These are phyloP conservation scores for Macroventuria anomochaeta DNA, from an alignment of 2,329 filamentous ascomycete genomes.

Conservation along the genomic window DNA sequence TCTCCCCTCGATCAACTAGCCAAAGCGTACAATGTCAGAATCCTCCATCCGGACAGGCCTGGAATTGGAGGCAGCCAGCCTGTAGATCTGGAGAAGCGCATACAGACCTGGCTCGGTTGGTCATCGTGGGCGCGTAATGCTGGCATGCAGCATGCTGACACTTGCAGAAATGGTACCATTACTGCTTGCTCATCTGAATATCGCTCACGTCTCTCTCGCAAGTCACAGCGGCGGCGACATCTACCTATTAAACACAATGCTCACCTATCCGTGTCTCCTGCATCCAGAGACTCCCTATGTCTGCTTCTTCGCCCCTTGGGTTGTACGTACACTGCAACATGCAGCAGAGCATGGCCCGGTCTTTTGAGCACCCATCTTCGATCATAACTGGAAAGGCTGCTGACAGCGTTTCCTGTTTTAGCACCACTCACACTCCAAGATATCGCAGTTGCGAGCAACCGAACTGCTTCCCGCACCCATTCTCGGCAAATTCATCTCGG, in stretches of 20 bases:
- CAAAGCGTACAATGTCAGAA: conserved; percentile 33
- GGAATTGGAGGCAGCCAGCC: conserved; percentile 39
- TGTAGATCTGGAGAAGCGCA: conserved; percentile 31
- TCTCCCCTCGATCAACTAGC: conserved; percentile 38
- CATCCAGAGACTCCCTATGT: conserved; percentile 37
- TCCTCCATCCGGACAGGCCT: conserved; percentile 41
- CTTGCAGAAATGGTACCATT: conserved; percentile 39
- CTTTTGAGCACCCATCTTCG: no score
- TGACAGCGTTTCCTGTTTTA: background rate
- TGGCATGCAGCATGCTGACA: background rate
- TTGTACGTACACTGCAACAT: conserved; percentile 11
- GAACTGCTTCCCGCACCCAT: conserved; percentile 35
- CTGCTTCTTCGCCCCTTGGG: conserved; percentile 43
- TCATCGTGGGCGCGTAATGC: background rate
- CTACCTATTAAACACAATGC: conserved; percentile 39
- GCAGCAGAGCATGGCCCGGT: background rate
- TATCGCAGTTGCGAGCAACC: conserved; percentile 28
- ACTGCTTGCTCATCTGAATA: conserved; percentile 37
- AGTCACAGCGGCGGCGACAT: conserved; percentile 43
- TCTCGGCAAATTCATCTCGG: conserved; percentile 32
- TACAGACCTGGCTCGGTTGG: conserved; percentile 39
- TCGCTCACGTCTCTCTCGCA: conserved; percentile 40
- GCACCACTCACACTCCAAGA: conserved; percentile 36
- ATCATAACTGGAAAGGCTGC: background rate
- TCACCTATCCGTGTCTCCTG: conserved; percentile 36